phyloP scores from a whole-genome alignment of 1,284 basidiomycete genomes.

The Boletellus deceptivus region DNA sequence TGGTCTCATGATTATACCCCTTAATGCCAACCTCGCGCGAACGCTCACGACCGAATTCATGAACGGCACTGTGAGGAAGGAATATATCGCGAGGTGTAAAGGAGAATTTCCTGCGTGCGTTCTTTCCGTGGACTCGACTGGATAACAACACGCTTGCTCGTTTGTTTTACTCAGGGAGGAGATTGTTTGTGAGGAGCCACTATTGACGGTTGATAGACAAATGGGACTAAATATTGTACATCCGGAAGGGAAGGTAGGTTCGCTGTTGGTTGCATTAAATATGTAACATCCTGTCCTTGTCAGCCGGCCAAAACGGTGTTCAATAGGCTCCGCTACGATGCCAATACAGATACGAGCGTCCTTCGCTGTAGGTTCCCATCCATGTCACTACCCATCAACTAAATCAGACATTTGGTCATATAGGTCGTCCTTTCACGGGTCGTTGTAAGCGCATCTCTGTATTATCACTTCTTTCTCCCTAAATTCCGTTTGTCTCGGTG shows the following conservation, averaged over 20 bases:
- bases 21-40: constrained; percentile 71
- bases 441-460: constrained; percentile 59
- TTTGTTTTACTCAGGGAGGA: constrained; percentile 56
- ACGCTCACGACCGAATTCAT: constrained; percentile 80
- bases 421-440: constrained; percentile 83
- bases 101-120: constrained; percentile 82
- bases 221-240: constrained; percentile 96
- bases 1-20: constrained; percentile 93
- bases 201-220: constrained; percentile 92
- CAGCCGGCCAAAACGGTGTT: constrained; percentile 91
- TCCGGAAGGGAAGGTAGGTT: constrained; percentile 82
- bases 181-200: constrained; percentile 80
- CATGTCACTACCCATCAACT: constrained; percentile 2
- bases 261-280: background rate
- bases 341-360: constrained; percentile 80
- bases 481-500: background rate
- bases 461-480: background rate
- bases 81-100: constrained; percentile 85
- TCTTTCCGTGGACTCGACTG: background rate
- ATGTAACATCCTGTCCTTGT: constrained; percentile 1
- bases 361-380: constrained; percentile 68
- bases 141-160: background rate
- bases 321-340: constrained; percentile 82
- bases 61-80: constrained; percentile 79
- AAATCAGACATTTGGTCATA: constrained; percentile 3